Conservation (phyloP, 306 rosid species). For the Neltuma alba region DNA sequence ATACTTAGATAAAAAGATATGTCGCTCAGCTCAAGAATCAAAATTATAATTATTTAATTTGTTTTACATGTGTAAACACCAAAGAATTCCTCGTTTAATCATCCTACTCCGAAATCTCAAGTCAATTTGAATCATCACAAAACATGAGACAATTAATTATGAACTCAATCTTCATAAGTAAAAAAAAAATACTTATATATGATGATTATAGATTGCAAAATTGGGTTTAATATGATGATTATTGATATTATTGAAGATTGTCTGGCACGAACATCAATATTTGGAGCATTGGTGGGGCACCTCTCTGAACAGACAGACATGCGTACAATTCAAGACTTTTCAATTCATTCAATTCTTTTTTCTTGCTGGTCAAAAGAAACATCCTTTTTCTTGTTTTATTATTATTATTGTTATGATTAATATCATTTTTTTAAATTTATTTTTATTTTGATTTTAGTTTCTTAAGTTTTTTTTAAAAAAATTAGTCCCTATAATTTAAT, state of each 20-base stretch:
- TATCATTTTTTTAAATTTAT: no score
- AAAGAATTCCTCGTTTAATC: not conserved
- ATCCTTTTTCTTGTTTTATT: no score
- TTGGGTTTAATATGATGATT: not conserved
- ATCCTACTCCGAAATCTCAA: not conserved
- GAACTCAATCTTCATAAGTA: not conserved
- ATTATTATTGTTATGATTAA: no score
- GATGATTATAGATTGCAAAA: not conserved
- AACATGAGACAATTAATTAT: no score
- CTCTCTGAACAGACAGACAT: slow-evolving; percentile 35
- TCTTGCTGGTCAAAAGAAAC: no score
- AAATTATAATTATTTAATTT: not conserved
- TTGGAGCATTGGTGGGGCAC: not conserved
- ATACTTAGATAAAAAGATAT: not conserved
- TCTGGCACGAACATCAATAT: not conserved
- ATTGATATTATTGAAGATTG: not conserved
- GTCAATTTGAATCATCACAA: not conserved
- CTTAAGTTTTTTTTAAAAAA: no score
- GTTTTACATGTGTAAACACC: not conserved
- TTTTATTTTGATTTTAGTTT: not conserved
- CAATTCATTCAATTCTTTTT: not conserved
- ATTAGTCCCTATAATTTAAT: no score
- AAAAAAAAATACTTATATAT: no score
- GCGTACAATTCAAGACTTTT: slow-evolving; percentile 40
- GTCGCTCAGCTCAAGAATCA: not conserved